Evolutionary conservation across 2,329 filamentous ascomycete species (phyloP).

Genomic region (Fonsecaea nubica): DNA sequence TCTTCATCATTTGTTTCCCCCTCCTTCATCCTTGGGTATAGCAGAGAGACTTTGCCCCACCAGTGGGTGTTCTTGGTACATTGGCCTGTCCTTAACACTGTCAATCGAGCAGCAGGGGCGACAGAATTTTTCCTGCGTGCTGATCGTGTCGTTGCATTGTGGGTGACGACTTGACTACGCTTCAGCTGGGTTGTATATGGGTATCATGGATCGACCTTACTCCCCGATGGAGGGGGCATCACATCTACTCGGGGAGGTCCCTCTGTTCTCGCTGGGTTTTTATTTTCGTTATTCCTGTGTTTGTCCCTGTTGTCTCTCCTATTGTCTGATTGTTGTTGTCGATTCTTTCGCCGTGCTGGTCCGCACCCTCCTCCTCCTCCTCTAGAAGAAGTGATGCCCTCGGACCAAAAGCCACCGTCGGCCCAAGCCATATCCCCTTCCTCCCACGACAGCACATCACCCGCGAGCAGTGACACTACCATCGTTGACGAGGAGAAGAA

Average conservation of each 20-base stretch:
- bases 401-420: neutral
- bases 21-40: neutral
- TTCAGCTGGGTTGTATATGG: neutral
- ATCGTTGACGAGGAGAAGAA: constrained; percentile 23
- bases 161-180: neutral
- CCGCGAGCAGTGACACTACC: neutral
- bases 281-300: neutral
- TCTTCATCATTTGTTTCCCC: neutral
- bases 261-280: constrained; percentile 4
- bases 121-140: constrained; percentile 2
- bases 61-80: neutral
- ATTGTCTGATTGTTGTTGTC: neutral
- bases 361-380: neutral
- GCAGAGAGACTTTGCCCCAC: neutral
- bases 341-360: neutral
- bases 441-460: neutral
- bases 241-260: neutral
- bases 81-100: neutral
- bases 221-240: no score
- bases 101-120: neutral
- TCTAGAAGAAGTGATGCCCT: neutral
- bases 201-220: constrained; percentile 6
- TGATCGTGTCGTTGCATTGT: constrained; percentile 8
- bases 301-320: neutral
- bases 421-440: neutral